These are phyloP conservation scores for Earliella scabrosa DNA, from an alignment of 1,284 basidiomycete genomes.

Conservation along the genomic window DNA sequence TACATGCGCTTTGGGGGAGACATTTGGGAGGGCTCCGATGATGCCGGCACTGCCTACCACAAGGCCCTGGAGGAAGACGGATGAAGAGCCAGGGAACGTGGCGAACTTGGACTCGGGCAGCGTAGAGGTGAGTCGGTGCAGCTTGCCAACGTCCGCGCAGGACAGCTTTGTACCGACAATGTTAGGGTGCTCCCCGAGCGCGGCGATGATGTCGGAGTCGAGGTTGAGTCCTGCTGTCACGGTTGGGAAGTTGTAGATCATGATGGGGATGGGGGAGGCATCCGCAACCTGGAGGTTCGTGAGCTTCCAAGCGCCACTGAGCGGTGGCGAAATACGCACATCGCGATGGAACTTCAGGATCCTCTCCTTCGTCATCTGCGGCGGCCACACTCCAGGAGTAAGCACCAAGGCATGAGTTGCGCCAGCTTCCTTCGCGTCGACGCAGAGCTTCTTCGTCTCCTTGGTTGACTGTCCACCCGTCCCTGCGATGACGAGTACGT, in stretches of 20 bases:
- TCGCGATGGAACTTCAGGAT: constrained; percentile 69
- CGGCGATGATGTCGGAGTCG: constrained; percentile 79
- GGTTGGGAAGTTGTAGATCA: constrained; percentile 91
- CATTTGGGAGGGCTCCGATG: constrained; percentile 79
- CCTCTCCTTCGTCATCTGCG: constrained; percentile 63
- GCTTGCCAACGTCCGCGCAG: constrained; percentile 85
- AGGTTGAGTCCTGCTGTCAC: constrained; percentile 87
- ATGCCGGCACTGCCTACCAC: constrained; percentile 70
- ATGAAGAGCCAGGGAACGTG: constrained; percentile 66
- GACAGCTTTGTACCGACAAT: constrained; percentile 91
- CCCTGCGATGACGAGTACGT: constrained; percentile 80
- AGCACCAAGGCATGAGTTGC: constrained; percentile 80
- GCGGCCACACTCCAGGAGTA: constrained; percentile 71
- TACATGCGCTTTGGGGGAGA: constrained; percentile 76
- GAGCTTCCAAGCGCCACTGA: background rate
- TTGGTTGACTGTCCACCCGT: constrained; percentile 83
- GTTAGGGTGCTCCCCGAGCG: constrained; percentile 81
- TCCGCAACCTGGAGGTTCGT: constrained; percentile 67
- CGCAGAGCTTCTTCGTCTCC: constrained; percentile 82
- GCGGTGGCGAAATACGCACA: constrained; percentile 35
- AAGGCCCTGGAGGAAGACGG: constrained; percentile 71
- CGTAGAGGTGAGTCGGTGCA: constrained; percentile 70
- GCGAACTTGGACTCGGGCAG: constrained; percentile 59
- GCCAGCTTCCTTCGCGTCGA: constrained; percentile 81
- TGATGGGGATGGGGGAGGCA: constrained; percentile 80